Conservation (phyloP, 2,329 filamentous ascomycete genomes). For the Tricladium varicosporioides region DNA sequence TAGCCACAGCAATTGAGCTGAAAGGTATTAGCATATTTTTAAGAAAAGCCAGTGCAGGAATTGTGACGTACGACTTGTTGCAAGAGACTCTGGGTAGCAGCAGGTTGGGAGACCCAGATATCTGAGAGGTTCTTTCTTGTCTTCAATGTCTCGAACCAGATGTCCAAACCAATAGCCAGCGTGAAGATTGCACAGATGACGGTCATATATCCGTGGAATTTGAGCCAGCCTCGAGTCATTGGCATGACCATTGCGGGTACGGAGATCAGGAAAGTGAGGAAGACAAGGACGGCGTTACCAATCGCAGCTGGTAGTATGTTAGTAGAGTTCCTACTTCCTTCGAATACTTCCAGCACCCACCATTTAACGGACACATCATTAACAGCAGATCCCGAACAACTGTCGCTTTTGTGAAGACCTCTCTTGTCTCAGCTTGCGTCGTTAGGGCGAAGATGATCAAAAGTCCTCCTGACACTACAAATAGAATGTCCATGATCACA, state of each 20-base stretch:
- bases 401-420: constrained; percentile 43
- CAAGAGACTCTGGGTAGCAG: constrained; percentile 62
- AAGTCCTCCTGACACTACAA: constrained; percentile 49
- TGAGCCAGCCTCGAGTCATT: constrained; percentile 66
- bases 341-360: constrained; percentile 36
- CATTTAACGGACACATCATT: constrained; percentile 49
- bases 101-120: constrained; percentile 59
- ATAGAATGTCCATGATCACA: constrained; percentile 48
- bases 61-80: constrained; percentile 59
- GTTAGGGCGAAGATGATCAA: constrained; percentile 52
- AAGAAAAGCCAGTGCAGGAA: neutral
- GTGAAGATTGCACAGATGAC: constrained; percentile 63
- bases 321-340: constrained; percentile 7
- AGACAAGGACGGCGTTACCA: constrained; percentile 69
- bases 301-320: constrained; percentile 55
- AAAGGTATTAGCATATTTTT: constrained; percentile 15
- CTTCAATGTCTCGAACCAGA: constrained; percentile 73
- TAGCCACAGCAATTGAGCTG: constrained; percentile 83
- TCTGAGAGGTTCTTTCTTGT: constrained; percentile 60
- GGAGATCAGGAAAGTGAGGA: constrained; percentile 66
- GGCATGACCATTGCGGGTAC: constrained; percentile 70
- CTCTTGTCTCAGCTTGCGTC: constrained; percentile 42
- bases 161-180: constrained; percentile 60
- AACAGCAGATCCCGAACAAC: constrained; percentile 52
- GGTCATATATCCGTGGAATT: constrained; percentile 64